phyloP scores from a whole-genome alignment of 768 basidiomycete genomes.

The Phallus indusiatus region DNA sequence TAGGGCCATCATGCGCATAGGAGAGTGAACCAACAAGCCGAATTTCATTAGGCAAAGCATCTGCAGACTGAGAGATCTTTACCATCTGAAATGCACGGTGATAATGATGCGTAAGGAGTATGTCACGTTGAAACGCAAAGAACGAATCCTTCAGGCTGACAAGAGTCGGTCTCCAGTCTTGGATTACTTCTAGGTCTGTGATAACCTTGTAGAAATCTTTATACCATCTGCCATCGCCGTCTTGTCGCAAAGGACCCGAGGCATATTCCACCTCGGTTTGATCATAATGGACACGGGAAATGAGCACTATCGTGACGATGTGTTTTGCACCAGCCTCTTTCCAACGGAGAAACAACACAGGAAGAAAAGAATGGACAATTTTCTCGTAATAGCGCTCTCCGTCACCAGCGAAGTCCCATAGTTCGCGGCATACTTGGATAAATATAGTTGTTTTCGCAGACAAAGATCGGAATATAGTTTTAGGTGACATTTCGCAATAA shows the following conservation, averaged over 20 bases:
- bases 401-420: constrained; percentile 95
- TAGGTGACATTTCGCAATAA: constrained; percentile 72
- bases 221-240: constrained; percentile 71
- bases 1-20: constrained; percentile 86
- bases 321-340: constrained; percentile 79
- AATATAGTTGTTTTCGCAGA: constrained; percentile 91
- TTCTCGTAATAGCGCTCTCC: constrained; percentile 96
- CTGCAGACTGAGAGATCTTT: constrained; percentile 24
- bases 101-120: constrained; percentile 82
- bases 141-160: constrained; percentile 82
- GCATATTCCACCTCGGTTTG: constrained; percentile 70
- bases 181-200: constrained; percentile 80
- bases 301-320: constrained; percentile 87
- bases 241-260: constrained; percentile 66
- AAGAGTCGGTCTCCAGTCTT: constrained; percentile 82
- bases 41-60: constrained; percentile 27
- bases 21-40: constrained; percentile 73
- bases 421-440: constrained; percentile 91
- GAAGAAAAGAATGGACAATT: constrained; percentile 94
- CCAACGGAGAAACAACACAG: constrained; percentile 82
- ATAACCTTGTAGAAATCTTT: constrained; percentile 97
- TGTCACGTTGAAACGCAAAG: constrained; percentile 86
- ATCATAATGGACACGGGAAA: constrained; percentile 88
- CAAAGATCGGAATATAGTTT: constrained; percentile 79
- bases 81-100: constrained; percentile 42